A percentile compares a stretch with the other conserved stretches of the same genome.
These are phyloP conservation scores for Tubosaeta brunneosetosa DNA, from an alignment of 768 basidiomycete species.

Conservation along the genomic window DNA sequence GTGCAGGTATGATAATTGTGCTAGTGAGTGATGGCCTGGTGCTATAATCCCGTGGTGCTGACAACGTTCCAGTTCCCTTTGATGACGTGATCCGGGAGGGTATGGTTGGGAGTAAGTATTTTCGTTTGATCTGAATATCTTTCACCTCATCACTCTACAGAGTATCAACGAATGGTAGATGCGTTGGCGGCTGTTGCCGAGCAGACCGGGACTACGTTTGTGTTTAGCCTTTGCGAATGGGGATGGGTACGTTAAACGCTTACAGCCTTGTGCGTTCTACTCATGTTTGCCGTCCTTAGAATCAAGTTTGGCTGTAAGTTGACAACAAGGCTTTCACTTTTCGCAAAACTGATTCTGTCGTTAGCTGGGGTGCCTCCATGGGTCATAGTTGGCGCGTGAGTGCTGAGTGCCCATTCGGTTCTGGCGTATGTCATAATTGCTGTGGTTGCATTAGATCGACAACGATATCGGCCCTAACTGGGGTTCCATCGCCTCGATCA, in stretches of 20 bases:
- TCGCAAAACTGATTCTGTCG: neutral
- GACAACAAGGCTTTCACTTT: constrained; percentile 19
- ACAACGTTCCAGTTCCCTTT: constrained; percentile 42
- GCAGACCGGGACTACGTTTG: constrained; percentile 46
- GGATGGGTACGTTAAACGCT: constrained; percentile 44
- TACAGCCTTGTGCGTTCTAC: neutral
- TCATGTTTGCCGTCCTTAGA: constrained; percentile 29
- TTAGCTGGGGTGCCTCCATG: constrained; percentile 34
- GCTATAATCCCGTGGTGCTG: neutral
- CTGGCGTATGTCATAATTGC: neutral
- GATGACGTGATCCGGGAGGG: constrained; percentile 51
- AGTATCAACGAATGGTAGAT: constrained; percentile 55
- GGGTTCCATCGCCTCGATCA: constrained; percentile 48
- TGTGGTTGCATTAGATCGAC: constrained; percentile 10
- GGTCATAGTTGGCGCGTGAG: constrained; percentile 43
- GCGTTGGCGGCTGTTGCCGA: constrained; percentile 47
- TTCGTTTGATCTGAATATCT: neutral
- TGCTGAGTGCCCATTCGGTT: neutral
- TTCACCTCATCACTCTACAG: constrained; percentile 27
- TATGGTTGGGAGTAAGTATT: constrained; percentile 45
- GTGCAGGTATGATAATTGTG: constrained; percentile 56
- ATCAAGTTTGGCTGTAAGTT: constrained; percentile 60
- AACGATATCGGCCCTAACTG: constrained; percentile 37
- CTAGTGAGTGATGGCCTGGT: constrained; percentile 32
- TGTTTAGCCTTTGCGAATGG: constrained; percentile 66